Evolutionary conservation across 306 rosid species (phyloP).

Genomic region (Senna tora): DNA sequence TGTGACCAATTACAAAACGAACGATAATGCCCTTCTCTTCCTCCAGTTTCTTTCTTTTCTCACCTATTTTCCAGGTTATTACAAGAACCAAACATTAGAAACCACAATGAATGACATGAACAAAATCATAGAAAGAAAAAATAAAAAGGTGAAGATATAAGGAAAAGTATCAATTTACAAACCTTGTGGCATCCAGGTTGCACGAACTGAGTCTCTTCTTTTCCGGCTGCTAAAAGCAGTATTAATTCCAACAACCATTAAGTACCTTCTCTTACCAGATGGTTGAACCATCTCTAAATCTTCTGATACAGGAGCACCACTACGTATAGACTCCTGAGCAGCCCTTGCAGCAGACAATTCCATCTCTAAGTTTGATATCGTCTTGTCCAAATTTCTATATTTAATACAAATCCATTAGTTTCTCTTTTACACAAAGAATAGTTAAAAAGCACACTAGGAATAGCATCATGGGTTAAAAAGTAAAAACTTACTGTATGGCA

Average conservation of each 20-base stretch:
- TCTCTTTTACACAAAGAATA: constrained; percentile 8
- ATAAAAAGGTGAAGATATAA: not conserved
- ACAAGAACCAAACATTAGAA: constrained; percentile 49
- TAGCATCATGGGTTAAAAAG: constrained; percentile 30
- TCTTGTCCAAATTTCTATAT: constrained; percentile 80
- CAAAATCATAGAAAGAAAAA: not conserved
- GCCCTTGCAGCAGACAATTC: constrained; percentile 94
- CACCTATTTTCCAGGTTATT: constrained; percentile 63
- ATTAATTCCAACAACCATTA: constrained; percentile 92
- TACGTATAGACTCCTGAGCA: constrained; percentile 71
- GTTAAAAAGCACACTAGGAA: constrained; percentile 19
- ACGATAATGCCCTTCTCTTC: constrained; percentile 96
- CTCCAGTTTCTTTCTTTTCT: constrained; percentile 88
- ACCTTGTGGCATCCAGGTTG: constrained; percentile 99
- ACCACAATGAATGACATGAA: constrained; percentile 20
- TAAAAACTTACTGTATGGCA: constrained; percentile 70
- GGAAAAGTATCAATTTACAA: constrained; percentile 20
- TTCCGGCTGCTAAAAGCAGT: constrained; percentile 98
- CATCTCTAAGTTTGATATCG: constrained; percentile 93
- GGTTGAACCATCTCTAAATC: constrained; percentile 51
- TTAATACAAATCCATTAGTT: constrained; percentile 16
- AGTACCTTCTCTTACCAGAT: constrained; percentile 66
- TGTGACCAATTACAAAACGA: constrained; percentile 95
- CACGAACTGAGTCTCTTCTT: constrained; percentile 97
- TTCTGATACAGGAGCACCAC: constrained; percentile 71